A percentile compares a stretch with the other conserved stretches of the same genome.
These are phyloP conservation scores for Pythium inflatum DNA, from an alignment of 352 stramenopile genomes.

Conservation along the genomic window DNA sequence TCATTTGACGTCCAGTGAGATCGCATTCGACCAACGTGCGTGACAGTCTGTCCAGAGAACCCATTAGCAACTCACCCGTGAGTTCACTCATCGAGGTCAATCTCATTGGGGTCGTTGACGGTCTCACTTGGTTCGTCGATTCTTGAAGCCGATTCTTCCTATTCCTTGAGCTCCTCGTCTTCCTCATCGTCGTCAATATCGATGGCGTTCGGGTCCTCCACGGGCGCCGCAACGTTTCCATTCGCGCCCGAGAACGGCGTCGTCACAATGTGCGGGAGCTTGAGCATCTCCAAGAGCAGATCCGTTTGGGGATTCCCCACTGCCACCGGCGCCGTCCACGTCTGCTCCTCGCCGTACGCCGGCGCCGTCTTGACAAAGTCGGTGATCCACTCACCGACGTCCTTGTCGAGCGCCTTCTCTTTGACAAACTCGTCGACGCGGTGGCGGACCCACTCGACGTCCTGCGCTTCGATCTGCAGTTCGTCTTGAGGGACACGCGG, in stretches of 20 bases:
- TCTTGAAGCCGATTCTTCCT: not conserved
- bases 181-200: slow-evolving; percentile 39
- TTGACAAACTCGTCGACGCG: slow-evolving; percentile 51
- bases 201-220: slow-evolving; percentile 45
- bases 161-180: not conserved
- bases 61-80: too few relatives aligned
- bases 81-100: slow-evolving; percentile 31
- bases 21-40: too few relatives aligned
- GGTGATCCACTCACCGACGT: slow-evolving; percentile 64
- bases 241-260: slow-evolving; percentile 71
- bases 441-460: slow-evolving; percentile 77
- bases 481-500: slow-evolving; percentile 76
- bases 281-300: slow-evolving; percentile 89
- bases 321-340: slow-evolving; percentile 24
- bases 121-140: not conserved
- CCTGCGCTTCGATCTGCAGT: slow-evolving; percentile 72
- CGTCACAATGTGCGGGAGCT: slow-evolving; percentile 94
- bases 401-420: slow-evolving; percentile 60
- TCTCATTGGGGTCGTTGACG: slow-evolving; percentile 29
- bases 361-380: slow-evolving; percentile 84
- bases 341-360: slow-evolving; percentile 51
- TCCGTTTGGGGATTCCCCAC: slow-evolving; percentile 97
- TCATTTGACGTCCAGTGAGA: too few relatives aligned
- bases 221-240: not conserved
- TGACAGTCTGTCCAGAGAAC: too few relatives aligned